Evolutionary conservation across 1,284 basidiomycete genomes (phyloP).

Genomic region (Anthracocystis panici-leucophaei): DNA sequence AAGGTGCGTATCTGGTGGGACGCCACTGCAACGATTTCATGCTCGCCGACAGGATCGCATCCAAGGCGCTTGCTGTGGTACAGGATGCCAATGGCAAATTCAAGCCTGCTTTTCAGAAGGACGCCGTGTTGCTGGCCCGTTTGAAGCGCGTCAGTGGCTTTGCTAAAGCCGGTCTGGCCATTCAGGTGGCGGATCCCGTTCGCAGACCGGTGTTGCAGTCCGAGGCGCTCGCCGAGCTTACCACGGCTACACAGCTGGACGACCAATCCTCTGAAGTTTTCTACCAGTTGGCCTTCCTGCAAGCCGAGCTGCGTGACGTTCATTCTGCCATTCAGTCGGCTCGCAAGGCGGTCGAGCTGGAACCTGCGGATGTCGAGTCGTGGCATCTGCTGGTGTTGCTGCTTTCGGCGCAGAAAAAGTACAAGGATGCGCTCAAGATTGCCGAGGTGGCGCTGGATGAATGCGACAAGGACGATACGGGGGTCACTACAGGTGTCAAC

Average conservation of each 20-base stretch:
- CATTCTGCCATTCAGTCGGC: slow-evolving; percentile 78
- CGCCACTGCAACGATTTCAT: slow-evolving; percentile 48
- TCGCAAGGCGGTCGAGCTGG: slow-evolving; percentile 79
- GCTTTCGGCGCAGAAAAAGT: slow-evolving; percentile 82
- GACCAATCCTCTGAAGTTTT: slow-evolving; percentile 76
- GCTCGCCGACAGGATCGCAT: slow-evolving; percentile 51
- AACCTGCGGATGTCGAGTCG: slow-evolving; percentile 79
- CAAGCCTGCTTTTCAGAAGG: slow-evolving; percentile 29
- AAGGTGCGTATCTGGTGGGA: slow-evolving; percentile 54
- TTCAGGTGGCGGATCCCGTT: slow-evolving; percentile 39
- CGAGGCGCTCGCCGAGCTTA: slow-evolving; percentile 71
- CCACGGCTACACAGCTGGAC: slow-evolving; percentile 74
- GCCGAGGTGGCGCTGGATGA: slow-evolving; percentile 75
- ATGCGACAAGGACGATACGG: slow-evolving; percentile 61
- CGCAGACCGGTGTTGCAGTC: slow-evolving; percentile 37
- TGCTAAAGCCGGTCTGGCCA: slow-evolving; percentile 48
- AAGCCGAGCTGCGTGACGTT: slow-evolving; percentile 80
- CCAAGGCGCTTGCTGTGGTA: slow-evolving; percentile 50
- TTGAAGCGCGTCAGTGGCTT: slow-evolving; percentile 51
- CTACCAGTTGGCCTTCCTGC: slow-evolving; percentile 72
- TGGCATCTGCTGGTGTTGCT: slow-evolving; percentile 93
- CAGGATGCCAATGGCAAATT: slow-evolving; percentile 26
- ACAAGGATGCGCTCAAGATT: slow-evolving; percentile 81
- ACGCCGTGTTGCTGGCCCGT: slow-evolving; percentile 38
- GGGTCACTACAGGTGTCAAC: slow-evolving; percentile 70